These are phyloP conservation scores for Sisymbrium irio DNA, from an alignment of 345 rosid species.

Conservation along the genomic window DNA sequence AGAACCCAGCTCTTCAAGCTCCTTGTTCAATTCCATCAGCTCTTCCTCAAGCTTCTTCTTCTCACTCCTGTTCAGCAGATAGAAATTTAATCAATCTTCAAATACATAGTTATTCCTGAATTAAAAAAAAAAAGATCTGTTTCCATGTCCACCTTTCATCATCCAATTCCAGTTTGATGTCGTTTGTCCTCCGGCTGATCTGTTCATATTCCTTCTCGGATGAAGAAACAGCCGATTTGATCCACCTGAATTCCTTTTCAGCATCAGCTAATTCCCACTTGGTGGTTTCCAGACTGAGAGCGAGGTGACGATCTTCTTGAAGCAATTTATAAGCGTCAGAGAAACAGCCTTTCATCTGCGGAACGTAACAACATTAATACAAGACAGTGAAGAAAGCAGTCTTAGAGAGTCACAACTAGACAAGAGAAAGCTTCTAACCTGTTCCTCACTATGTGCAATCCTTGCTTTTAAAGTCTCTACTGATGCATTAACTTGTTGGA, in stretches of 20 bases:
- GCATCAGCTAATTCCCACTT: slow-evolving; percentile 80
- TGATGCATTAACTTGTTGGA: slow-evolving; percentile 61
- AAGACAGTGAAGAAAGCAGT: not conserved
- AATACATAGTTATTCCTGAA: not conserved
- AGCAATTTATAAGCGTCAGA: slow-evolving; percentile 56
- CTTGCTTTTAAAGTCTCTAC: slow-evolving; percentile 59
- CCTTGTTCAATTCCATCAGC: slow-evolving; percentile 55
- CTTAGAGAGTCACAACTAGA: not conserved
- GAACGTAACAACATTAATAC: slow-evolving; percentile 21
- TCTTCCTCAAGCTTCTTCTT: slow-evolving; percentile 78
- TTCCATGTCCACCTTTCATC: slow-evolving; percentile 57
- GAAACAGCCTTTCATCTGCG: slow-evolving; percentile 74
- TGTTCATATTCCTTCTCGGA: slow-evolving; percentile 86
- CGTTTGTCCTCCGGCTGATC: slow-evolving; percentile 56
- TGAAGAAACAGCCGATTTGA: slow-evolving; percentile 63
- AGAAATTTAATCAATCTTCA: not conserved
- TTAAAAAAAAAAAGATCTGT: not conserved
- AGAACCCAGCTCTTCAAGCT: slow-evolving; percentile 60
- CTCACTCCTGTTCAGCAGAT: slow-evolving; percentile 49
- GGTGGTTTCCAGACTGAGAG: slow-evolving; percentile 57
- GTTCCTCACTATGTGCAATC: slow-evolving; percentile 69
- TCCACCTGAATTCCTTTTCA: slow-evolving; percentile 85
- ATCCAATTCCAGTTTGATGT: slow-evolving; percentile 51
- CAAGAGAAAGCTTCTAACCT: slow-evolving; percentile 42
- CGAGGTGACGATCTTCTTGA: slow-evolving; percentile 75